A percentile compares a stretch with the other conserved stretches of the same genome.
Evolutionary conservation across 2,329 filamentous ascomycete genomes (phyloP).

Genomic region (Cladosporium sp.): DNA sequence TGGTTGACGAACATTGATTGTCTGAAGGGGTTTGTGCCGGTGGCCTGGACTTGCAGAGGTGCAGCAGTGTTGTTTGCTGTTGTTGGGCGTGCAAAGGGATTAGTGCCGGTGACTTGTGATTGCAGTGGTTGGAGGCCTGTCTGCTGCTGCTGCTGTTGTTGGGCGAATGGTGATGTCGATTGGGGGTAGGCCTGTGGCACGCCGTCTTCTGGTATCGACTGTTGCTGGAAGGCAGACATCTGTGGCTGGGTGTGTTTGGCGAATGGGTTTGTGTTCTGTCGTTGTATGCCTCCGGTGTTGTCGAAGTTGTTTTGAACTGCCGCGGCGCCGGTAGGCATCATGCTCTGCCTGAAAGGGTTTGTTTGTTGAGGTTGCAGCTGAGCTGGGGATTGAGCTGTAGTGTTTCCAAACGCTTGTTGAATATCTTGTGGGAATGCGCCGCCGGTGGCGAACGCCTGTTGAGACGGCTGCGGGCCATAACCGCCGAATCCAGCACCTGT

Average conservation of each 20-base stretch:
- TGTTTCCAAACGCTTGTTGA: conserved; percentile 28
- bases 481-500: conserved; percentile 83
- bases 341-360: conserved; percentile 93
- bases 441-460: conserved; percentile 39
- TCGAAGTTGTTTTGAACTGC: conserved; percentile 12
- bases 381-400: conserved; percentile 34
- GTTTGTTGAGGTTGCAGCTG: conserved; percentile 63
- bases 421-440: conserved; percentile 24
- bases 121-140: conserved; percentile 43
- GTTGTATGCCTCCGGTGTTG: conserved; percentile 25
- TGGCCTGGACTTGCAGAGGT: conserved; percentile 69
- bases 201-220: conserved; percentile 28
- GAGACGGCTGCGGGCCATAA: conserved; percentile 69
- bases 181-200: conserved; percentile 14
- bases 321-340: conserved; percentile 55
- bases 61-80: conserved; percentile 42
- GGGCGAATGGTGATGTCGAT: background rate
- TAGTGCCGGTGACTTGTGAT: conserved; percentile 66
- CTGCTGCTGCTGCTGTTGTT: conserved; percentile 34
- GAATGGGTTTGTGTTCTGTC: conserved; percentile 53
- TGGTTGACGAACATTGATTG: conserved; percentile 90
- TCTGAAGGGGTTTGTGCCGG: conserved; percentile 93
- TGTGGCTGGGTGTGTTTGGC: conserved; percentile 54
- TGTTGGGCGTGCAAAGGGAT: conserved; percentile 65
- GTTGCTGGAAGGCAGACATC: conserved; percentile 2